These are phyloP conservation scores for Candida ortonii DNA, from an alignment of 805 yeast genomes.

Conservation along the genomic window DNA sequence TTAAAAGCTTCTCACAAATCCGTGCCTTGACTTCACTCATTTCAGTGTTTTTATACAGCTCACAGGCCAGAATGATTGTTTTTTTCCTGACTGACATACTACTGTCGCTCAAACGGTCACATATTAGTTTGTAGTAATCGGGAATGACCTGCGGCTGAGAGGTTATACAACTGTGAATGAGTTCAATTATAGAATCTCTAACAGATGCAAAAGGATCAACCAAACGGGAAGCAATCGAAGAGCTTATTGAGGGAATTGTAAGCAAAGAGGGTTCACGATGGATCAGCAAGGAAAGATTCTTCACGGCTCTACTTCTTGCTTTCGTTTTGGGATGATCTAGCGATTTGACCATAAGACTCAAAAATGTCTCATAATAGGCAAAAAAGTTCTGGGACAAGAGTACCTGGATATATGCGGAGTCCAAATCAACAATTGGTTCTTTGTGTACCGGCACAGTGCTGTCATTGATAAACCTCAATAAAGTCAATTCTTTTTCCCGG, in stretches of 20 bases:
- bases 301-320: constrained; percentile 62
- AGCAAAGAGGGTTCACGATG: constrained; percentile 52
- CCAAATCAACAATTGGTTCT: too few relatives aligned
- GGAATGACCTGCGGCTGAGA: constrained; percentile 43
- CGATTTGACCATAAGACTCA: constrained; percentile 46
- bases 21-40: constrained; percentile 35
- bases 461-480: constrained; percentile 10
- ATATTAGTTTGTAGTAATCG: constrained; percentile 48
- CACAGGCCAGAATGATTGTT: constrained; percentile 50
- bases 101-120: constrained; percentile 51
- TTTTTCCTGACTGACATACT: constrained; percentile 65
- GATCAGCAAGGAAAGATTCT: constrained; percentile 55
- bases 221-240: constrained; percentile 49
- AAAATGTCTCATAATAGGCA: constrained; percentile 48
- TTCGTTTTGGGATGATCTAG: constrained; percentile 49
- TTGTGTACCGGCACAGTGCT: too few relatives aligned
- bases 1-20: constrained; percentile 51
- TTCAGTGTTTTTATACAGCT: constrained; percentile 41
- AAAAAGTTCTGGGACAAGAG: constrained; percentile 33
- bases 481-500: too few relatives aligned
- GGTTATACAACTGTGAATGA: constrained; percentile 49
- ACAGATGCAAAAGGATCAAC: constrained; percentile 67
- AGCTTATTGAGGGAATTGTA: constrained; percentile 46
- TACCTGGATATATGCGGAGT: constrained; percentile 22
- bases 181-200: constrained; percentile 71